Conservation (phyloP, 1,284 basidiomycete genomes). For the Moniliophthora roreri region DNA sequence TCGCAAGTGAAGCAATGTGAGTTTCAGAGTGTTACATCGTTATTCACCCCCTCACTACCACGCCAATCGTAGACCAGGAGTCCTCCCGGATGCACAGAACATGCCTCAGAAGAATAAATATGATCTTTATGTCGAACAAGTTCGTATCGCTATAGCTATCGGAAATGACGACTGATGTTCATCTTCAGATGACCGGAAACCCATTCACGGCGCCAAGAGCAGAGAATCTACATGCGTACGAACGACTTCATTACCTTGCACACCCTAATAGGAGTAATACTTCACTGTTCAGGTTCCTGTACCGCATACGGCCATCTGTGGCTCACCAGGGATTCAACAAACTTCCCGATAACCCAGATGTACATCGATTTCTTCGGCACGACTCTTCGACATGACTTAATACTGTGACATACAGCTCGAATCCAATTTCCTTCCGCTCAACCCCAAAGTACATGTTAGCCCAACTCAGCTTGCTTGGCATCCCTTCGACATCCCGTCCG, state of each 20-base stretch:
- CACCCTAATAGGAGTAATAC: constrained; percentile 9
- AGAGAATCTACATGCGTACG: constrained; percentile 38
- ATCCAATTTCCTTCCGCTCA: constrained; percentile 57
- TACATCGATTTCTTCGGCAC: constrained; percentile 27
- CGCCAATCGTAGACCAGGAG: constrained; percentile 43
- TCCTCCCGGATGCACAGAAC: constrained; percentile 55
- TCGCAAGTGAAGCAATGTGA: constrained; percentile 53
- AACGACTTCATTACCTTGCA: constrained; percentile 6
- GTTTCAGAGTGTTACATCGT: constrained; percentile 17
- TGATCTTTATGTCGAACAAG: constrained; percentile 60
- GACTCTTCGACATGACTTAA: constrained; percentile 13
- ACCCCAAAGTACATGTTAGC: constrained; percentile 60
- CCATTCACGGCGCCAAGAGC: constrained; percentile 58
- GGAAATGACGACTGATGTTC: too few relatives aligned
- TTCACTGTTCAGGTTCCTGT: constrained; percentile 46
- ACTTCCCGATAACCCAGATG: constrained; percentile 59
- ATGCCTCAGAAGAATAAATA: constrained; percentile 63
- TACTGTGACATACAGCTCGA: constrained; percentile 38
- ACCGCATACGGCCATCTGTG: constrained; percentile 69
- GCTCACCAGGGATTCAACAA: constrained; percentile 63
- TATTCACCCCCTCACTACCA: background rate
- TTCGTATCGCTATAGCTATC: too few relatives aligned
- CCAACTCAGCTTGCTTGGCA: constrained; percentile 74
- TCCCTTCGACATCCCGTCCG: constrained; percentile 55
- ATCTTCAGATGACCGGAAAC: constrained; percentile 63